Percentiles rank a stretch among this genome's conserved stretches.
These are phyloP conservation scores for Mortierella hygrophila DNA, from an alignment of 192 early-diverging fungal species.

Conservation along the genomic window DNA sequence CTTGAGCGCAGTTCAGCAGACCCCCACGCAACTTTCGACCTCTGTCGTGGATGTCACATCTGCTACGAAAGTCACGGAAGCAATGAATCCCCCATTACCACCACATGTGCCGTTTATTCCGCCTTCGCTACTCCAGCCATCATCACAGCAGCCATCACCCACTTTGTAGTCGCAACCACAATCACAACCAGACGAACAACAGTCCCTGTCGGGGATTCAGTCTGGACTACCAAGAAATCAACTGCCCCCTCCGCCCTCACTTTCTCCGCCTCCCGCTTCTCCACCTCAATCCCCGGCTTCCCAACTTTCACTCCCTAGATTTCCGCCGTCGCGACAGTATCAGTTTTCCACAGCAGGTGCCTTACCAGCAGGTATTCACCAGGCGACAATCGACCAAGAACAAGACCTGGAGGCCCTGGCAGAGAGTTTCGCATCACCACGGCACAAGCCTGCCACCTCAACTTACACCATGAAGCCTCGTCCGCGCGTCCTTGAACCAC, in stretches of 20 bases:
- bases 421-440: constrained; percentile 2
- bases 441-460: constrained; percentile 4
- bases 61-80: neutral
- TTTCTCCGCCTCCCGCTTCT: constrained; percentile 3
- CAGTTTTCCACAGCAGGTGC: neutral
- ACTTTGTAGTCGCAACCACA: neutral
- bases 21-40: neutral
- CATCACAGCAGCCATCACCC: neutral
- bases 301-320: neutral
- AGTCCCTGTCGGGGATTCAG: neutral
- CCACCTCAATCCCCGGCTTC: constrained; percentile 6
- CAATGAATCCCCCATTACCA: neutral
- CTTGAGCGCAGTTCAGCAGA: neutral
- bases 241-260: neutral
- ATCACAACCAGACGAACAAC: neutral
- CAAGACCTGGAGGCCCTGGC: neutral
- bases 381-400: neutral
- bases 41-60: neutral
- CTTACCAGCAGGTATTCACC: neutral
- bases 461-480: constrained; percentile 16
- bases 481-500: neutral
- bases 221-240: neutral
- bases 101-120: neutral
- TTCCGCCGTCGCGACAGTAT: neutral
- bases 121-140: neutral